Percentiles rank a stretch among this genome's conserved stretches.
phyloP scores from a whole-genome alignment of 306 rosid genomes.

The Ammopiptanthus mongolicus region DNA sequence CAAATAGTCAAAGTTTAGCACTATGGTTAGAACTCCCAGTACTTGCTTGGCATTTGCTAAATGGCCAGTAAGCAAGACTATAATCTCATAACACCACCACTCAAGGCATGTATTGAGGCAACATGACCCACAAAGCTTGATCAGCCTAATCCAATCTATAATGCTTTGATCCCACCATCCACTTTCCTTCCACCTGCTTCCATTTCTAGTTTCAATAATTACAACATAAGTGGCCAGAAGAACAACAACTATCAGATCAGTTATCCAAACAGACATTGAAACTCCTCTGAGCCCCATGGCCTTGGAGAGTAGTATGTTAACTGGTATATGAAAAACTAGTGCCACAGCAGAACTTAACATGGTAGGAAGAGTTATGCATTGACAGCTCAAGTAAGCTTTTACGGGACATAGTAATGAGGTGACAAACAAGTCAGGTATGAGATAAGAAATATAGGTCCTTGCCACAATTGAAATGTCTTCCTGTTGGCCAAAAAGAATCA shows the following conservation, averaged over 20 bases:
- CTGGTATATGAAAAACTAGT: conserved; percentile 51
- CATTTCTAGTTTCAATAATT: conserved; percentile 26
- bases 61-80: conserved; percentile 57
- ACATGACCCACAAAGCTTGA: conserved; percentile 62
- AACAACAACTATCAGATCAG: conserved; percentile 37
- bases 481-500: conserved; percentile 54
- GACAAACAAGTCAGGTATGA: conserved; percentile 53
- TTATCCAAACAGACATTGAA: too few species aligned
- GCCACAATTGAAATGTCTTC: conserved; percentile 48
- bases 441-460: conserved; percentile 41
- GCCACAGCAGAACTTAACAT: conserved; percentile 54
- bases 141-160: conserved; percentile 47
- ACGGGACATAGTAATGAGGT: conserved; percentile 66
- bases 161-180: conserved; percentile 60
- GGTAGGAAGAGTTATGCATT: conserved; percentile 53
- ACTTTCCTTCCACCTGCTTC: conserved; percentile 38
- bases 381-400: conserved; percentile 60
- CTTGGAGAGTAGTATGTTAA: conserved; percentile 47
- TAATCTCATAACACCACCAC: conserved; percentile 84
- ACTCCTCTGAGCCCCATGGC: conserved; percentile 57
- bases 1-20: conserved; percentile 66
- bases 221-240: conserved; percentile 38
- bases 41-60: conserved; percentile 49
- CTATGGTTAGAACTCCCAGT: conserved; percentile 54
- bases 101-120: conserved; percentile 76